Conservation (phyloP, 345 rosid genomes). For the Erysimum cheiranthoides region DNA sequence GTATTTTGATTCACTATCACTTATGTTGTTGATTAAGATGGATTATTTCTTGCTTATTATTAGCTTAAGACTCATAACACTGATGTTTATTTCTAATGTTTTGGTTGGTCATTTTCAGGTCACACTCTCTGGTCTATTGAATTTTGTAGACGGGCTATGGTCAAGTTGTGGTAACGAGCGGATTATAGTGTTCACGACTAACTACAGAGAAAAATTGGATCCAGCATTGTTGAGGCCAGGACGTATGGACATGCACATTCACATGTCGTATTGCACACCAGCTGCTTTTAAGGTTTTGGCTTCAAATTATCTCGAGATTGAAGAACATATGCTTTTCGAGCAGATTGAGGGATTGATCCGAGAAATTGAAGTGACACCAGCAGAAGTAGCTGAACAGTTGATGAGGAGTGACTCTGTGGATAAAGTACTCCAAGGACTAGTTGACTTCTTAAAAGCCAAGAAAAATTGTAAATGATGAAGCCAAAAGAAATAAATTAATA, state of each 20-base stretch:
- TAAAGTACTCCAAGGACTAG: slow-evolving; percentile 43
- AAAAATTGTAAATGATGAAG: slow-evolving; percentile 34
- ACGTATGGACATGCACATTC: slow-evolving; percentile 73
- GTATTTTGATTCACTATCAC: neutral
- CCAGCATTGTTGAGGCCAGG: slow-evolving; percentile 70
- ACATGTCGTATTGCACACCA: slow-evolving; percentile 63
- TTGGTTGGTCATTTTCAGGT: slow-evolving; percentile 33
- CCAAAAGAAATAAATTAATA: neutral
- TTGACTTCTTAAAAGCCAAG: slow-evolving; percentile 44
- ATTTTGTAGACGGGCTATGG: slow-evolving; percentile 74
- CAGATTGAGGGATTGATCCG: slow-evolving; percentile 46
- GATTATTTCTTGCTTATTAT: neutral
- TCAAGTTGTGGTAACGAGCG: slow-evolving; percentile 70
- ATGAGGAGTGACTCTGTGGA: slow-evolving; percentile 53
- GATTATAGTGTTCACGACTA: slow-evolving; percentile 75
- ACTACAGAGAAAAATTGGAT: slow-evolving; percentile 65
- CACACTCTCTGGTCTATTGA: slow-evolving; percentile 59
- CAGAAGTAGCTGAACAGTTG: slow-evolving; percentile 59
- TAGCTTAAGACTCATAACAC: neutral
- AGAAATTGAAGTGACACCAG: slow-evolving; percentile 49
- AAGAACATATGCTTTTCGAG: slow-evolving; percentile 40
- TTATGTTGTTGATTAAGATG: neutral
- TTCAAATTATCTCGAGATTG: slow-evolving; percentile 50
- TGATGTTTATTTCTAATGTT: slow-evolving; percentile 1
- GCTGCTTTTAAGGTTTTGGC: slow-evolving; percentile 49